phyloP scores from a whole-genome alignment of 2,329 filamentous ascomycete genomes.

The Colletotrichum siamense region DNA sequence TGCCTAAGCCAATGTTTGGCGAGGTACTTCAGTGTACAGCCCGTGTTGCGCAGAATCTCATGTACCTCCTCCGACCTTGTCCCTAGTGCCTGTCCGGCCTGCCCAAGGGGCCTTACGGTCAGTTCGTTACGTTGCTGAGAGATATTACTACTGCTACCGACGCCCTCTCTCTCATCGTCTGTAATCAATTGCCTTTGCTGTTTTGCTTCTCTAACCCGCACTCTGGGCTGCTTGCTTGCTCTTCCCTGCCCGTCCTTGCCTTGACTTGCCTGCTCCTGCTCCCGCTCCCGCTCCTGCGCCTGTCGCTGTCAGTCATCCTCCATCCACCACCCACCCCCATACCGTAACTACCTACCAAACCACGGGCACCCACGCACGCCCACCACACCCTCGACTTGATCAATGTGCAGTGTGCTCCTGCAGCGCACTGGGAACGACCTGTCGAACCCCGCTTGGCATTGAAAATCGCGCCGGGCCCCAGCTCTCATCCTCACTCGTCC shows the following conservation, averaged over 20 bases:
- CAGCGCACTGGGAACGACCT: constrained; percentile 19
- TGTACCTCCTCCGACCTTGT: neutral
- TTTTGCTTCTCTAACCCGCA: neutral
- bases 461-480: constrained; percentile 23
- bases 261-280: neutral
- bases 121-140: neutral
- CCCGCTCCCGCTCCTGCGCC: neutral
- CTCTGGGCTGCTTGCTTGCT: neutral
- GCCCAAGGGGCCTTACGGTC: neutral
- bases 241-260: neutral
- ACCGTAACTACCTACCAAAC: neutral
- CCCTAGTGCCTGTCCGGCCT: neutral
- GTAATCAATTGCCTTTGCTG: neutral
- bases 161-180: neutral
- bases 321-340: neutral
- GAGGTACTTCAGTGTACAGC: neutral
- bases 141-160: neutral
- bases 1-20: neutral
- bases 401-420: constrained; percentile 12
- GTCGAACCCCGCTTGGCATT: constrained; percentile 24
- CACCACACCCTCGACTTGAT: constrained; percentile 4
- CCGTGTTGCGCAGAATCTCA: neutral
- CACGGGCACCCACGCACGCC: neutral
- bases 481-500: neutral
- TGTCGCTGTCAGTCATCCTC: neutral